A percentile compares a stretch with the other conserved stretches of the same genome.
These are phyloP conservation scores for Kregervanrija pseudodelftensis DNA, from an alignment of 805 yeast genomes.

Conservation along the genomic window DNA sequence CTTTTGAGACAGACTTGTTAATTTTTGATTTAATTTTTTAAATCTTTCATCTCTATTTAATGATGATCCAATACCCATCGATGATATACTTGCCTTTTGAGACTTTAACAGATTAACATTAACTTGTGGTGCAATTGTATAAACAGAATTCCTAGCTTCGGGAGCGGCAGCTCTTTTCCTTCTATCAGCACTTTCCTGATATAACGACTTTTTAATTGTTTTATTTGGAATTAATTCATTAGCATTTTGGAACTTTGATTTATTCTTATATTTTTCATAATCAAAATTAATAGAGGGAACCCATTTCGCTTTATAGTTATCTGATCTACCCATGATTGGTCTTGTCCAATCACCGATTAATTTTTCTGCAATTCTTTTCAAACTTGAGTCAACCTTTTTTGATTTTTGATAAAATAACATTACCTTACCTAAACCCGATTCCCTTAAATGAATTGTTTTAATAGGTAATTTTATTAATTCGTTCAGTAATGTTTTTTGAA, in stretches of 20 bases:
- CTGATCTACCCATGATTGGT: constrained; percentile 93
- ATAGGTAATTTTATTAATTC: constrained; percentile 78
- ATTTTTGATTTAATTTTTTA: constrained; percentile 63
- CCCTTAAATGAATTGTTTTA: constrained; percentile 91
- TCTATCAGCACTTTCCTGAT: constrained; percentile 86
- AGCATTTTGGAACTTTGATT: constrained; percentile 26
- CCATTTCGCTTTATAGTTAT: constrained; percentile 83
- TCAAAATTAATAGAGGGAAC: constrained; percentile 66
- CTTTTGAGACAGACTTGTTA: constrained; percentile 40
- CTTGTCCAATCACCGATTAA: constrained; percentile 97
- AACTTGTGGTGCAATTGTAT: constrained; percentile 83
- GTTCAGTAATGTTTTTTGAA: constrained; percentile 77
- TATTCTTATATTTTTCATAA: constrained; percentile 42
- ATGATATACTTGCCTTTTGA: constrained; percentile 30
- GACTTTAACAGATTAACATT: constrained; percentile 41
- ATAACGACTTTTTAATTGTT: constrained; percentile 45
- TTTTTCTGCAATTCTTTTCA: constrained; percentile 85
- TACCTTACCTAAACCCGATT: constrained; percentile 90
- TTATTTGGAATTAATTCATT: constrained; percentile 23
- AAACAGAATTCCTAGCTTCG: constrained; percentile 80
- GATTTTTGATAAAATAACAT: constrained; percentile 89
- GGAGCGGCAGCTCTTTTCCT: constrained; percentile 96
- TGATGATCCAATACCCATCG: constrained; percentile 43
- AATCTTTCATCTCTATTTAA: constrained; percentile 68
- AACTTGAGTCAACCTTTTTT: constrained; percentile 76